Evolutionary conservation across 129 eudicot genomes (phyloP).

Genomic region (Cynara cardunculus): DNA sequence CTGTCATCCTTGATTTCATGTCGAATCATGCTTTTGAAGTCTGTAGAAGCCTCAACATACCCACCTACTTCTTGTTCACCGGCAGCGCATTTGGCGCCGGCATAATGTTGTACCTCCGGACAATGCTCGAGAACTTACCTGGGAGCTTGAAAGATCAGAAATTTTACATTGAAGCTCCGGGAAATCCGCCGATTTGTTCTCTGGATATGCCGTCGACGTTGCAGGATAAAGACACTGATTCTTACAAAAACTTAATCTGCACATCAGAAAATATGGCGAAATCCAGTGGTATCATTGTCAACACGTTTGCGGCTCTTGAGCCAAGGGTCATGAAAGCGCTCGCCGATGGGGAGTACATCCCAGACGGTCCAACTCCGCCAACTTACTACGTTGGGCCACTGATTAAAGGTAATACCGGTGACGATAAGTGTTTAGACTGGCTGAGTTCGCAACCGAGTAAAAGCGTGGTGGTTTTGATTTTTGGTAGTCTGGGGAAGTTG

Average conservation of each 20-base stretch:
- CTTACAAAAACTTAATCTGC: not conserved
- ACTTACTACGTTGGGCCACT: conserved; percentile 19
- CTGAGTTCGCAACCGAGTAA: conserved; percentile 17
- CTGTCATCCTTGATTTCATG: conserved; percentile 10
- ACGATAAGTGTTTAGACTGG: conserved; percentile 8
- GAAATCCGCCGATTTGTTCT: conserved; percentile 12
- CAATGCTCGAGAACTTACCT: not conserved
- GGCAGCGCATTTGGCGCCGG: conserved; percentile 4
- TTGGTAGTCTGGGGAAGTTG: conserved; percentile 25
- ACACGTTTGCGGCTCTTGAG: conserved; percentile 18
- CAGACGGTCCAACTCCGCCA: conserved; percentile 24
- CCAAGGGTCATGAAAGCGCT: not conserved
- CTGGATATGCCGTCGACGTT: not conserved
- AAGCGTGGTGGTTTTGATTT: conserved; percentile 27
- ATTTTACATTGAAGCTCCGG: conserved; percentile 6
- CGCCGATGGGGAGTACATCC: conserved; percentile 6
- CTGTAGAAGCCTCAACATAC: not conserved
- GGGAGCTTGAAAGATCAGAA: conserved; percentile 7
- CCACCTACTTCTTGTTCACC: conserved; percentile 19
- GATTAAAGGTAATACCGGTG: not conserved
- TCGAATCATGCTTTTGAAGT: not conserved
- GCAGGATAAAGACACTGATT: not conserved
- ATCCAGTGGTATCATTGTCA: conserved; percentile 8
- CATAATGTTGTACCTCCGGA: not conserved
- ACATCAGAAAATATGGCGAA: conserved; percentile 7